phyloP scores from a whole-genome alignment of 768 basidiomycete species.

The Lanmaoa rubissima region DNA sequence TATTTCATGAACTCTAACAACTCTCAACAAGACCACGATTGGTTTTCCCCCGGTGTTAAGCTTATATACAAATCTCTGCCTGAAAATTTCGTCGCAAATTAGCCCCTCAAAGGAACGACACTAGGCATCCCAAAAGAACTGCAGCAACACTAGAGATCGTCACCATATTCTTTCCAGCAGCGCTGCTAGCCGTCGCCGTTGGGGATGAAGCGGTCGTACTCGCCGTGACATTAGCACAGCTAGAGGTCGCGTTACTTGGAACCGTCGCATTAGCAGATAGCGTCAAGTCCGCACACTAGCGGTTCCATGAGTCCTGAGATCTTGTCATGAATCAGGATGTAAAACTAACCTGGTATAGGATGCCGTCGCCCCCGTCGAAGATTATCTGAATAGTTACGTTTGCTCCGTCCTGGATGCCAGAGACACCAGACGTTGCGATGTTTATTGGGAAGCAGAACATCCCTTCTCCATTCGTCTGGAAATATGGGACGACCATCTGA shows the following conservation, averaged over 20 bases:
- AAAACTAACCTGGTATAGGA: constrained; percentile 59
- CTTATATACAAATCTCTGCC: background rate
- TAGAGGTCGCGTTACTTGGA: constrained; percentile 39
- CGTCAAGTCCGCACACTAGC: constrained; percentile 77
- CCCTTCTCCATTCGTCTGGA: constrained; percentile 55
- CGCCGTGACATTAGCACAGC: constrained; percentile 36
- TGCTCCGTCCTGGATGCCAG: constrained; percentile 55
- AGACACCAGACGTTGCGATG: constrained; percentile 47
- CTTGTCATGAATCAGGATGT: background rate
- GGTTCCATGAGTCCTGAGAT: background rate
- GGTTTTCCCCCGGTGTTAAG: background rate
- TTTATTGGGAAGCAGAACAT: constrained; percentile 66
- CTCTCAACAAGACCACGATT: background rate
- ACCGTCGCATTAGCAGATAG: constrained; percentile 53
- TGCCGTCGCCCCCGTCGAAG: constrained; percentile 69
- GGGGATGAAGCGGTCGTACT: constrained; percentile 10
- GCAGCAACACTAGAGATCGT: constrained; percentile 7
- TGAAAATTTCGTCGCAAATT: background rate
- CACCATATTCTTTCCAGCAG: constrained; percentile 16
- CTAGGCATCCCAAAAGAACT: constrained; percentile 10
- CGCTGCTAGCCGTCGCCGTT: constrained; percentile 16
- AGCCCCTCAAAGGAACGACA: constrained; percentile 11
- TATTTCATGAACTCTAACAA: background rate
- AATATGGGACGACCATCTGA: constrained; percentile 45
- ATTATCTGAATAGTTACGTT: constrained; percentile 73